Conservation (phyloP, 2,329 filamentous ascomycete genomes). For the Leptosphaerulina australis region DNA sequence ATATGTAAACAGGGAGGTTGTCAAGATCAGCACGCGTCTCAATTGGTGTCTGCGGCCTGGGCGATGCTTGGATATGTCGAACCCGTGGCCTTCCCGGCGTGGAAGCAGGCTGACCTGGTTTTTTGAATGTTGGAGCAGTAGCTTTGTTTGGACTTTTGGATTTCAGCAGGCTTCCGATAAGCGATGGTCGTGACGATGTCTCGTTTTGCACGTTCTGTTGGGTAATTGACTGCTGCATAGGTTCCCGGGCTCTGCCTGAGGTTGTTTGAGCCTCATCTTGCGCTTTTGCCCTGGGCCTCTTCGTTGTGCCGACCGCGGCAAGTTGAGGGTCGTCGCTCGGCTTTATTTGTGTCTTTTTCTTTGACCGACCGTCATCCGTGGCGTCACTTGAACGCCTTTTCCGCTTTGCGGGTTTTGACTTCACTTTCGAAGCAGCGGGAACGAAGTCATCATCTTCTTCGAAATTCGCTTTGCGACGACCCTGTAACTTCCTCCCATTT, state of each 20-base stretch:
- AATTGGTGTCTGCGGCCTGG: slow-evolving; percentile 16
- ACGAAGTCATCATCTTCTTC: slow-evolving; percentile 24
- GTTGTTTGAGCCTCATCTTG: not conserved
- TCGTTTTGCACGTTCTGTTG: slow-evolving; percentile 4
- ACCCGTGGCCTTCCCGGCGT: slow-evolving; percentile 22
- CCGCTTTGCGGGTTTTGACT: slow-evolving; percentile 13
- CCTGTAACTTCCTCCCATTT: slow-evolving; percentile 3
- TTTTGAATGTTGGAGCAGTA: slow-evolving; percentile 23
- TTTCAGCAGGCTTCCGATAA: slow-evolving; percentile 24
- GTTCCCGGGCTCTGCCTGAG: not conserved
- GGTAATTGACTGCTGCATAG: not conserved
- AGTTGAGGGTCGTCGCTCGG: not conserved
- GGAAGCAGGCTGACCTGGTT: slow-evolving; percentile 23
- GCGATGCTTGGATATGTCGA: slow-evolving; percentile 4
- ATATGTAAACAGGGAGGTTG: slow-evolving; percentile 2
- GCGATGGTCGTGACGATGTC: slow-evolving; percentile 9
- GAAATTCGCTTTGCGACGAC: slow-evolving; percentile 2
- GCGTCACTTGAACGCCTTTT: slow-evolving; percentile 9
- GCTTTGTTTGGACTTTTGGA: slow-evolving; percentile 9
- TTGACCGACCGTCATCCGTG: not conserved
- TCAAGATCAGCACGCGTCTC: slow-evolving; percentile 3
- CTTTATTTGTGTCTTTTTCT: slow-evolving; percentile 7
- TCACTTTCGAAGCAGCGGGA: slow-evolving; percentile 9
- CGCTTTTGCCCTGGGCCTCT: not conserved
- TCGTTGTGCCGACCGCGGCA: not conserved